Evolutionary conservation across 805 yeast genomes (phyloP).

Genomic region (Saccharomyces mikatae): DNA sequence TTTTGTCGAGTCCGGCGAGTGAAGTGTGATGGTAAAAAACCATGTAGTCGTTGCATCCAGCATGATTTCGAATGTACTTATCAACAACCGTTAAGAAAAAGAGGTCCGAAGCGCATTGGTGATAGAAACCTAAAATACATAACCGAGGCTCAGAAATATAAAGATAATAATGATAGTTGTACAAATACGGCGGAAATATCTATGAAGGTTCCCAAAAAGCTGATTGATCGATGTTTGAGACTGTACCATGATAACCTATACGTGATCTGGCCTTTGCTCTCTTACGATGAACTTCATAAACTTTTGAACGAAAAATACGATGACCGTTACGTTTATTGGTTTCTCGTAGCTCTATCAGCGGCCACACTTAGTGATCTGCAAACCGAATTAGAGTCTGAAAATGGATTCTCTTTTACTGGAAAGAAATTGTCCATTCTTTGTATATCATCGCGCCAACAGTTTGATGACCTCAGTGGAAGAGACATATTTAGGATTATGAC

Average conservation of each 20-base stretch:
- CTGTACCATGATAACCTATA: not conserved
- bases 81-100: not conserved
- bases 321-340: not conserved
- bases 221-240: not conserved
- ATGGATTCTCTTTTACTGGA: not conserved
- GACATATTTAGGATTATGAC: not conserved
- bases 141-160: not conserved
- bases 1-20: conserved; percentile 20
- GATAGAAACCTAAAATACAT: not conserved
- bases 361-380: not conserved
- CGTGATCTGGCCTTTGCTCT: not conserved
- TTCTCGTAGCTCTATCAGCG: not conserved
- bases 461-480: not conserved
- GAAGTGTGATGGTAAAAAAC: conserved; percentile 20
- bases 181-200: not conserved
- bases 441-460: not conserved
- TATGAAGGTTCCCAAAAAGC: not conserved
- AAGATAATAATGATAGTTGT: not conserved
- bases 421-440: not conserved
- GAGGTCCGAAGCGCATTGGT: not conserved
- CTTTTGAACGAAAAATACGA: not conserved
- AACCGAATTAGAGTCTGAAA: not conserved
- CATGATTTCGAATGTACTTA: conserved; percentile 9
- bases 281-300: not conserved
- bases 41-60: conserved; percentile 16